Evolutionary conservation across 108 stramenopile species (phyloP).

Genomic region (Skeletonema marinoi): DNA sequence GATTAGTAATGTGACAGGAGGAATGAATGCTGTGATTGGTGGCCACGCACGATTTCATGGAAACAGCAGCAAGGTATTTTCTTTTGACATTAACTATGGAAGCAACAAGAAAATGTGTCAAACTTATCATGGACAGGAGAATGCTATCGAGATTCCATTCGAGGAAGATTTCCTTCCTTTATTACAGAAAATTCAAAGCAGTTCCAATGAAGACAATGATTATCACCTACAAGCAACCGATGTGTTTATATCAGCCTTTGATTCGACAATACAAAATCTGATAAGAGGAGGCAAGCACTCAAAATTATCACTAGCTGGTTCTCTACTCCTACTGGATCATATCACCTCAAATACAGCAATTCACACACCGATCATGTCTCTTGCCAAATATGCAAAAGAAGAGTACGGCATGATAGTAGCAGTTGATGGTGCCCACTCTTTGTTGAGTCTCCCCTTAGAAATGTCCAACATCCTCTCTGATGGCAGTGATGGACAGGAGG

Average conservation of each 20-base stretch:
- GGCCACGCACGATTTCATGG: conserved; percentile 50
- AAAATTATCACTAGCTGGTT: conserved; percentile 23
- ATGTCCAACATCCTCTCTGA: conserved; percentile 15
- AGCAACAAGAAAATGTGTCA: conserved; percentile 76
- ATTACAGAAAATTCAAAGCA: neutral
- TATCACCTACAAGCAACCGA: conserved; percentile 23
- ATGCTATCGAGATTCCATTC: conserved; percentile 68
- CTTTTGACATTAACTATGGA: conserved; percentile 76
- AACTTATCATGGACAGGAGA: conserved; percentile 39
- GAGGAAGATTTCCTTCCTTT: conserved; percentile 41
- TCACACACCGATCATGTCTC: conserved; percentile 56
- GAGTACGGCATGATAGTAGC: conserved; percentile 52
- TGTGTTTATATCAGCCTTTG: conserved; percentile 43
- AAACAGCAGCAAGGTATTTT: conserved; percentile 41
- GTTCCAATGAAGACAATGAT: conserved; percentile 3
- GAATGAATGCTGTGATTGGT: conserved; percentile 65
- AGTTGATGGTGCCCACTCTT: conserved; percentile 78
- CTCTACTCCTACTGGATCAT: conserved; percentile 70
- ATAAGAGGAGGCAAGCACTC: neutral
- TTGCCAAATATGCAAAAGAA: conserved; percentile 54
- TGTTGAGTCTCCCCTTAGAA: conserved; percentile 56
- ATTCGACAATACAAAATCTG: conserved; percentile 17
- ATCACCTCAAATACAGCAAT: conserved; percentile 77
- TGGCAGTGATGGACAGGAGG: neutral
- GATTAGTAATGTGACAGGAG: conserved; percentile 59